Base-by-base conservation (phyloP, 2,329 filamentous ascomycete species). In the Pleurostoma richardsiae region DNA sequence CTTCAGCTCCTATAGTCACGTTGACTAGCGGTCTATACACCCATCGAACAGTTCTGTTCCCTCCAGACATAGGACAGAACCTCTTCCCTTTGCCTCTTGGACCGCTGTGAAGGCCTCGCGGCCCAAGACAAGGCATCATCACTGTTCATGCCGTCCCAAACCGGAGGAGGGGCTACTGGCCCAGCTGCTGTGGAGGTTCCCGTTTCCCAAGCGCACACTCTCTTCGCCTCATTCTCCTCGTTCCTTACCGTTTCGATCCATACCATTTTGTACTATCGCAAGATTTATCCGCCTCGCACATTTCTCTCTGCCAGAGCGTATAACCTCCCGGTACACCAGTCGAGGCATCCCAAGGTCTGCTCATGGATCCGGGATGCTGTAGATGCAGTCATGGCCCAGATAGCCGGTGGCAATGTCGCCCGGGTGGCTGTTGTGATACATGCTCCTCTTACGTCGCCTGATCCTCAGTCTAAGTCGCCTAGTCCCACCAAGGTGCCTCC, bases 181-280 rank as follows among this genome's bases (percentile, higher is more conserved):
- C 42, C 46, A 30, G 47, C 40, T 30, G 33, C 47, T 5, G 46
- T 44, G 50, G 45, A 55, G 30, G 39, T 76, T 49, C 55, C 68
- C 27, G 53, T 64, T 7, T 51, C 60, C 26, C 58, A 71, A 70
- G 81, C 70, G 59, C 76, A 63, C 63, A 71, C 62, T 44, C 80
- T 91, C 54, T 77, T 91, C 53, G 69, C 74, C 48, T 80, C 83
- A 44, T 91, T 95, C 68, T 80, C 79, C 51, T 80, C 84, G 59
- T 96, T 96, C 69, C 79, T 96, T 47, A 88, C 84, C 50, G 82
- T 92, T 52, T 80, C 87, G 57, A 81, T 92, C 53, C 91, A 96
- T 73, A 88, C 89, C 49, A 84, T 96, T 57, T 81, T 96, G 55
- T 92, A 84, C 72, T 83, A 94, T 59, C 87, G 91, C 56, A 67